Evolutionary conservation across 441 rosid species (phyloP).

Genomic region (Hypseocharis bilobata): DNA sequence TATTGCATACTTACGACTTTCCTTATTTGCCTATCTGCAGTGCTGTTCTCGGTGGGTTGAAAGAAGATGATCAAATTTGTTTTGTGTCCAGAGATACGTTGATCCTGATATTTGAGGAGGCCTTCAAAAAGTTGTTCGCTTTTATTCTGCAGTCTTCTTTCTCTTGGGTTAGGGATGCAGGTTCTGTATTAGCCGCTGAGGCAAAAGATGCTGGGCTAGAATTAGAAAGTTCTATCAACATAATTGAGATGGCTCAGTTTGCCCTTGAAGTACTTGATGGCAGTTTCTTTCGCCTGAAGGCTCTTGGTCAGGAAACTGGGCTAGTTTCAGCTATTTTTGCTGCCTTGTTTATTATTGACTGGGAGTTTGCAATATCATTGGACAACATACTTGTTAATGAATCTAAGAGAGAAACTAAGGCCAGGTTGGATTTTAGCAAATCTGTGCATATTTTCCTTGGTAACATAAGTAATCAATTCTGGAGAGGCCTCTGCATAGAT

Average conservation of each 20-base stretch:
- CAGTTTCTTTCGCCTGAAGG: slow-evolving; percentile 50
- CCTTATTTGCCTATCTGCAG: slow-evolving; percentile 41
- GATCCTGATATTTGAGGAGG: slow-evolving; percentile 39
- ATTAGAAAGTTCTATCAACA: slow-evolving; percentile 24
- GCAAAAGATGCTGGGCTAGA: slow-evolving; percentile 27
- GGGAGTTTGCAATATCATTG: slow-evolving; percentile 41
- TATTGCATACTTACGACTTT: slow-evolving; percentile 11
- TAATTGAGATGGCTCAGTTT: slow-evolving; percentile 43
- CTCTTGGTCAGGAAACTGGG: slow-evolving; percentile 42
- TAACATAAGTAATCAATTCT: slow-evolving; percentile 42
- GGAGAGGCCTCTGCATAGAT: slow-evolving; percentile 41
- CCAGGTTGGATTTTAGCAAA: slow-evolving; percentile 36
- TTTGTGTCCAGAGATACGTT: slow-evolving; percentile 51
- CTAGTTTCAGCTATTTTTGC: slow-evolving; percentile 54
- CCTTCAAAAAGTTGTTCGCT: slow-evolving; percentile 40
- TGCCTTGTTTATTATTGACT: slow-evolving; percentile 49
- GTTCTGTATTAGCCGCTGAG: slow-evolving; percentile 32
- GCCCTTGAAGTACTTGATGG: slow-evolving; percentile 57
- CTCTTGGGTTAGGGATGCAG: slow-evolving; percentile 46
- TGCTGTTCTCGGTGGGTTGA: slow-evolving; percentile 67
- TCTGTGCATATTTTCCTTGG: slow-evolving; percentile 34
- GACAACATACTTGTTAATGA: slow-evolving; percentile 34
- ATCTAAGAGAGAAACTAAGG: slow-evolving; percentile 27
- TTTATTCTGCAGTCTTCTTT: slow-evolving; percentile 58
- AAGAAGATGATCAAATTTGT: slow-evolving; percentile 36